A percentile compares a stretch with the other conserved stretches of the same genome.
phyloP scores from a whole-genome alignment of 768 basidiomycete species.

The Russula sp. region DNA sequence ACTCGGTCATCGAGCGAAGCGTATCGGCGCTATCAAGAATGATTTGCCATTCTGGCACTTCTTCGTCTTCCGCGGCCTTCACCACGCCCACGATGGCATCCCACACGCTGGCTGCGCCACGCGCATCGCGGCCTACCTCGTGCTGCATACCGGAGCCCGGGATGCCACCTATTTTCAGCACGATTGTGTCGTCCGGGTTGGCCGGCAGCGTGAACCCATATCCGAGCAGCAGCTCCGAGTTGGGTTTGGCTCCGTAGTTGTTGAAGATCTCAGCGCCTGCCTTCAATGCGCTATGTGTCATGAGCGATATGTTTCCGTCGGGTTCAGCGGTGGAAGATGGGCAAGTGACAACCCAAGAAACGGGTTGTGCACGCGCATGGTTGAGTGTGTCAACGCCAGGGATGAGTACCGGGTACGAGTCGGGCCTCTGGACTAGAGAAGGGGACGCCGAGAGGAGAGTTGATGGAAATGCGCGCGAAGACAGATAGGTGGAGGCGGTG shows the following conservation, averaged over 20 bases:
- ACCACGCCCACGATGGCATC: constrained; percentile 39
- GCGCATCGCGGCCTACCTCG: constrained; percentile 55
- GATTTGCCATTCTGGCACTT: constrained; percentile 39
- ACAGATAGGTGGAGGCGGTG: constrained; percentile 67
- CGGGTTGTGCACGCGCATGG: constrained; percentile 71
- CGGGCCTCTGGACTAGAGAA: constrained; percentile 43
- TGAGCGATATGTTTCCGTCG: constrained; percentile 50
- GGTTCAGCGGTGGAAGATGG: constrained; percentile 12
- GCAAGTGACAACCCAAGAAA: constrained; percentile 68
- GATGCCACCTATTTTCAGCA: constrained; percentile 64
- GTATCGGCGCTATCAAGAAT: constrained; percentile 62
- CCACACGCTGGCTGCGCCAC: constrained; percentile 57
- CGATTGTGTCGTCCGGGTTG: constrained; percentile 85
- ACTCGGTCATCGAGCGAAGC: constrained; percentile 61
- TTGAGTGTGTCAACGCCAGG: constrained; percentile 87
- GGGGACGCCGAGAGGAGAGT: constrained; percentile 58
- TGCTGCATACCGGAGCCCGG: constrained; percentile 37
- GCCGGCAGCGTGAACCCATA: constrained; percentile 80
- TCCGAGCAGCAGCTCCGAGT: constrained; percentile 83
- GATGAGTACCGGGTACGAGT: constrained; percentile 70
- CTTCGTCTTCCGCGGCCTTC: constrained; percentile 27
- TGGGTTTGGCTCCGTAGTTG: constrained; percentile 90
- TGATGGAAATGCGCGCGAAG: constrained; percentile 89
- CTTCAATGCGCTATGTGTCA: constrained; percentile 42
- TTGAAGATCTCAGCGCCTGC: constrained; percentile 65